Conservation (phyloP, 106 monocot genomes). For the Phalaenopsis equestris region DNA sequence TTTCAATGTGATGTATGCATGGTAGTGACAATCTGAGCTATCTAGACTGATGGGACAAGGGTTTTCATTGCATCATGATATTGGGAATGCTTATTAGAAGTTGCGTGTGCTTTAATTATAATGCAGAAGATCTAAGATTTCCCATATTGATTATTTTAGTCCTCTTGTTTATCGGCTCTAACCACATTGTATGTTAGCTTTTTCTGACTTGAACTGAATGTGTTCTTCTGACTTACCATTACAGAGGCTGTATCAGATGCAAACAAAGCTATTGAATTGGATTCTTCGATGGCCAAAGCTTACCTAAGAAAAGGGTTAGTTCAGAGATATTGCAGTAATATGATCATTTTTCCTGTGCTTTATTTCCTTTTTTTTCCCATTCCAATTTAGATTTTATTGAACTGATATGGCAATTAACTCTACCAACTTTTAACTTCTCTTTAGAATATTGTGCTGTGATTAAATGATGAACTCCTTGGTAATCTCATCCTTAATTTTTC, state of each 20-base stretch:
- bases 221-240: conserved; percentile 6
- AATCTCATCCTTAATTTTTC: background rate
- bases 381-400: background rate
- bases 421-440: background rate
- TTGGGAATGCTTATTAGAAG: background rate
- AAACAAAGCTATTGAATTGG: conserved; percentile 74
- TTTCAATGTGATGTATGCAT: background rate
- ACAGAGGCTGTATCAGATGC: conserved; percentile 93
- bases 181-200: background rate
- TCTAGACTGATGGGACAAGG: background rate
- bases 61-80: background rate
- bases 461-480: background rate
- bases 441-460: background rate
- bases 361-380: background rate
- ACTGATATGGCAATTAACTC: background rate
- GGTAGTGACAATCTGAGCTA: background rate
- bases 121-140: background rate
- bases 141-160: background rate
- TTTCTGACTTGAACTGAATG: background rate
- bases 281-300: conserved; percentile 80
- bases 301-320: conserved; percentile 91
- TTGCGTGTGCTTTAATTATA: background rate
- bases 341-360: background rate
- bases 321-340: background rate
- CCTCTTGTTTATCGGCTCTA: background rate